Evolutionary conservation across 441 rosid species (phyloP).

Genomic region (Cnidoscolus chayamansa): DNA sequence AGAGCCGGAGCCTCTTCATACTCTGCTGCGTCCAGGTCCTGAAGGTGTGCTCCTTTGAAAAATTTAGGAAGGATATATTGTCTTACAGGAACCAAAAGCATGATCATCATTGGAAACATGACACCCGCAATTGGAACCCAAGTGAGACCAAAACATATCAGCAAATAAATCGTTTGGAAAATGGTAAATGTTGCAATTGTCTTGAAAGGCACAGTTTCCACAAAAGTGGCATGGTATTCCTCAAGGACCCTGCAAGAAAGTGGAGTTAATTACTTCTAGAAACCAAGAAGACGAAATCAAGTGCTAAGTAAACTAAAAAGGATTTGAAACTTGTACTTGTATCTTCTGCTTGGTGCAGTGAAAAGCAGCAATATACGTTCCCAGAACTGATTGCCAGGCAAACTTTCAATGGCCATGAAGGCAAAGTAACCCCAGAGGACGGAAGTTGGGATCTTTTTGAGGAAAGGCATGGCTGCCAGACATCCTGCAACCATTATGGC

Average conservation of each 20-base stretch:
- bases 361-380: constrained; percentile 84
- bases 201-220: constrained; percentile 92
- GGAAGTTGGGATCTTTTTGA: constrained; percentile 85
- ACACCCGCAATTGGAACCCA: constrained; percentile 92
- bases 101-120: constrained; percentile 89
- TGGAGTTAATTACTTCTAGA: background rate
- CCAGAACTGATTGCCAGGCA: constrained; percentile 95
- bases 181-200: constrained; percentile 64
- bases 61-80: constrained; percentile 81
- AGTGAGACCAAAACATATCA: constrained; percentile 80
- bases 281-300: background rate
- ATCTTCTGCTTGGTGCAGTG: constrained; percentile 86
- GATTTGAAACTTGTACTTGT: constrained; percentile 49
- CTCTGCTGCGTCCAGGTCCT: constrained; percentile 87
- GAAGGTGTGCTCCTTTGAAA: constrained; percentile 79
- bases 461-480: constrained; percentile 89
- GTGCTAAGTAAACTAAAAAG: background rate
- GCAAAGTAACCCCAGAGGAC: constrained; percentile 98
- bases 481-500: constrained; percentile 84
- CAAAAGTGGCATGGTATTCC: constrained; percentile 80
- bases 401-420: constrained; percentile 93
- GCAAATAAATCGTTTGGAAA: constrained; percentile 68
- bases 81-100: constrained; percentile 81
- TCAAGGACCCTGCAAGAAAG: constrained; percentile 68
- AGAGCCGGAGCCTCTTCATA: constrained; percentile 88